Conservation (phyloP, 2,329 filamentous ascomycete species). For the Simplicillium aogashimaense region DNA sequence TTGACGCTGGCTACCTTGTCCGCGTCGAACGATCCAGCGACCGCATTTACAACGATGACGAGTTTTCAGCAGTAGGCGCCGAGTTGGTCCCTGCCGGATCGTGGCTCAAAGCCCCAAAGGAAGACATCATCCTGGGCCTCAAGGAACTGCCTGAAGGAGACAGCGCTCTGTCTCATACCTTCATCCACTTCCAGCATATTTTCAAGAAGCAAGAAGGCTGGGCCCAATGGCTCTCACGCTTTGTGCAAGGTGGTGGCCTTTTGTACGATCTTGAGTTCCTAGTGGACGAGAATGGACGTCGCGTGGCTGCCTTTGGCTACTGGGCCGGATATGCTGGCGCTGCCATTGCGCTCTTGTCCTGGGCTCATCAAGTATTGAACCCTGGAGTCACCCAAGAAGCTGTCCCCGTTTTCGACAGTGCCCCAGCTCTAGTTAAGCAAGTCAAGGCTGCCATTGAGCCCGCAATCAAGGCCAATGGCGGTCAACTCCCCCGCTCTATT, state of each 20-base stretch:
- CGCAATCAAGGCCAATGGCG: slow-evolving; percentile 54
- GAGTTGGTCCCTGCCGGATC: slow-evolving; percentile 54
- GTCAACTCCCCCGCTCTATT: slow-evolving; percentile 61
- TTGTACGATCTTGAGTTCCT: slow-evolving; percentile 86
- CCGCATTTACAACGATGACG: slow-evolving; percentile 52
- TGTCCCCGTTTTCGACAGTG: slow-evolving; percentile 4
- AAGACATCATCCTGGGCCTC: slow-evolving; percentile 63
- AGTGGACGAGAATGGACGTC: slow-evolving; percentile 57
- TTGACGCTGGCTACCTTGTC: slow-evolving; percentile 59
- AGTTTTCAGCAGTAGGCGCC: slow-evolving; percentile 53
- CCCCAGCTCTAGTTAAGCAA: slow-evolving; percentile 27
- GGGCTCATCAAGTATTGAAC: slow-evolving; percentile 73
- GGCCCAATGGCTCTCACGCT: slow-evolving; percentile 63
- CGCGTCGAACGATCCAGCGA: slow-evolving; percentile 55
- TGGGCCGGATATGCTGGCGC: slow-evolving; percentile 69
- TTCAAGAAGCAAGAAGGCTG: slow-evolving; percentile 67
- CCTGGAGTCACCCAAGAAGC: slow-evolving; percentile 47
- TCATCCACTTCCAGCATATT: slow-evolving; percentile 62
- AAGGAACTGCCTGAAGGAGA: slow-evolving; percentile 70
- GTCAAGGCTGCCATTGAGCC: slow-evolving; percentile 50
- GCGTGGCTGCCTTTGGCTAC: slow-evolving; percentile 65
- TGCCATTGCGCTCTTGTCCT: slow-evolving; percentile 67
- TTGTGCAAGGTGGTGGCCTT: slow-evolving; percentile 42
- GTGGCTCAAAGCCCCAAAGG: slow-evolving; percentile 57
- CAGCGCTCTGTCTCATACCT: slow-evolving; percentile 51